Evolutionary conservation across 371 early-diverging fungal species (phyloP), one percentile per base, ranked within the genome.

Genomic region (Zychaea mexicana): DNA sequence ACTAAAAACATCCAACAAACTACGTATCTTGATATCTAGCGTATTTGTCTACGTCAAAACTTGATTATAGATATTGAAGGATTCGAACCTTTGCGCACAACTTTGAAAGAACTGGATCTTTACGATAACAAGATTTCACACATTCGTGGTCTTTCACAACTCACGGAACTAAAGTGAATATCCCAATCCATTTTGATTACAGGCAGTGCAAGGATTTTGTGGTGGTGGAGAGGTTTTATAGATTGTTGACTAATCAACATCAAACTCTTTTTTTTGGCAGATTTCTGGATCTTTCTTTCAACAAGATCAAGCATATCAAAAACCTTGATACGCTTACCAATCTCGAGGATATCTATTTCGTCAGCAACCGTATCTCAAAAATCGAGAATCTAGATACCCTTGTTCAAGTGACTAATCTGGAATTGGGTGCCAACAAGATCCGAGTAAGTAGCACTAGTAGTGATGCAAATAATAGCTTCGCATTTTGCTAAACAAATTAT

Each of bases 361-460:
- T 94, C 63, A 88, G 89, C 71, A 96, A 96, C 82, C 89, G 90
- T 70, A 91, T 96, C 36, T 75, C 85, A 2, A 81, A 71, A 1
- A 94, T 96, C 56, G 89, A 93, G 60, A 88, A 92, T 53, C 75
- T 98, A 62, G 76, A 79, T 32, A 69, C 73, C 0, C 74, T 96
- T 27, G 75, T 80, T 7, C 78, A 88, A 46, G 61, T 98, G 15
- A 86, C 82, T 7, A 93, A 92, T 66, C 76, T 98, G 49, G 98
- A 98, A 70, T 85, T 98, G 1, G 98, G 98, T 17, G 96, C 96
- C 8, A 98, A 98, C 73, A 86, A 94, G 13, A 94, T 98, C 66
- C 81, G 96, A 58, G 92, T 89, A 82, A 58, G 67, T 65, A 2
- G 47, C 42, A n/a, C n/a, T n/a, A n/a, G n/a, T n/a, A n/a, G n/a